Evolutionary conservation across 176 grass and related monocot genomes (phyloP), one percentile per base, ranked within the genome.

Genomic region (Ensete glaucum): DNA sequence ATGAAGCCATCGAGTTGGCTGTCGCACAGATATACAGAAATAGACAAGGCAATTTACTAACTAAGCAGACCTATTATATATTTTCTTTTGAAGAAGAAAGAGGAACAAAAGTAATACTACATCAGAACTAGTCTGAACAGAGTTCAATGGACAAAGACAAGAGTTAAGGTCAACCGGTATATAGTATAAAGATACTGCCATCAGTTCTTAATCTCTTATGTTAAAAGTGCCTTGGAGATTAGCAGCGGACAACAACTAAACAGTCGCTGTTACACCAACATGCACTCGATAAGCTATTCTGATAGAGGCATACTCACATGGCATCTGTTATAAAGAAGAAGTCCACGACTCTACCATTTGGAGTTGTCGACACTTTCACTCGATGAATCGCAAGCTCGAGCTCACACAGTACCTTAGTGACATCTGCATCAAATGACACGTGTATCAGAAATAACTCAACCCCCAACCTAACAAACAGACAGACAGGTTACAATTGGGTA

Each of bases 281-380:
- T 9, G 9, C 51, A 65, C 25, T 17, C 2, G 43, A 15, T 19
- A 48, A 17, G 17, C 11, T 11, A 77, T 24, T 9, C 17, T 24
- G 25, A 74, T 12, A 24, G 66, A 7, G 19, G 17, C 22, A 29
- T 43, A 85, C 86, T 85, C 82, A 99, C 96, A 89, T 87, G 78
- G 86, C 88, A 2, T 99, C 96, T 1, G 96, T 99, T 54, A 99
- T 89, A 43, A 95, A 99, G 86, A 99, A 94, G 73, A 99, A 88
- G 70, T 95, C 89, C 13, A 99, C 75, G 20, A 91, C 96, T 81
- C 85, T 78, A 52, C 82, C 86, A 21, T 99, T 88, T 0, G 96
- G 96, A 0, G 96, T 95, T 8, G 91, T 99, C 5, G 86, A 99
- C 15, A 99, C 96, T 81, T 99, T 99, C 21, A 99, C 85, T 76